These are phyloP conservation scores for Mrakia gelida DNA, from an alignment of 768 basidiomycete species.

Conservation along the genomic window DNA sequence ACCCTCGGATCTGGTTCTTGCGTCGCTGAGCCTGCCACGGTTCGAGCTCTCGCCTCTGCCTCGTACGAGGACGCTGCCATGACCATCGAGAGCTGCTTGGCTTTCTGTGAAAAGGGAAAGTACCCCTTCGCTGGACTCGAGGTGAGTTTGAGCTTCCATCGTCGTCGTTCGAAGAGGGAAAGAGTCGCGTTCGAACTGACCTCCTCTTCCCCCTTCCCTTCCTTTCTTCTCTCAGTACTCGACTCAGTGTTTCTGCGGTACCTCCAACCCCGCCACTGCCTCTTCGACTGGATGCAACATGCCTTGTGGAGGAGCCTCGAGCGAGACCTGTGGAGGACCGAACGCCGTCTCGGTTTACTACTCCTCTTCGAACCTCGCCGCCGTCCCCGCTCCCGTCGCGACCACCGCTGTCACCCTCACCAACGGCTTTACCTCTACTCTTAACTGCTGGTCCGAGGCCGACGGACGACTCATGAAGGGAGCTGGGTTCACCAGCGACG, in stretches of 20 bases:
- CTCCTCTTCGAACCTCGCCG: neutral
- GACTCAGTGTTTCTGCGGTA: neutral
- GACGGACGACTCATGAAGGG: constrained; percentile 21
- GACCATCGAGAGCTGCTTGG: too few species aligned
- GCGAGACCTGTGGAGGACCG: constrained; percentile 20
- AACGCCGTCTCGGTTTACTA: neutral
- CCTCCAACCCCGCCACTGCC: constrained; percentile 3
- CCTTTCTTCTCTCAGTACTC: neutral
- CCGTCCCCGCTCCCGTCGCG: neutral
- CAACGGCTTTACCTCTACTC: neutral
- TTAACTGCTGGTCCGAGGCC: constrained; percentile 2
- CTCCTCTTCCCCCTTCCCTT: too few species aligned
- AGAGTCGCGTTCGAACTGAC: too few species aligned
- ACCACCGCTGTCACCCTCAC: neutral
- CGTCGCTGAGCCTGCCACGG: too few species aligned
- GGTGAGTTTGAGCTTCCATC: too few species aligned
- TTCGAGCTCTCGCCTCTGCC: too few species aligned
- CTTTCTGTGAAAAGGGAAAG: too few species aligned
- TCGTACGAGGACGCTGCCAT: too few species aligned
- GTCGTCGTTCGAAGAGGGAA: too few species aligned
- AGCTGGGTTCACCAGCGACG: constrained; percentile 1
- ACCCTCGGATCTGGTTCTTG: too few species aligned
- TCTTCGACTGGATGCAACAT: constrained; percentile 22
- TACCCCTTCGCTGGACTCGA: too few species aligned
- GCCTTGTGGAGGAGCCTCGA: constrained; percentile 18